These are phyloP conservation scores for Oryza glaberrima DNA, from an alignment of 176 grass and related monocot genomes.

Conservation along the genomic window DNA sequence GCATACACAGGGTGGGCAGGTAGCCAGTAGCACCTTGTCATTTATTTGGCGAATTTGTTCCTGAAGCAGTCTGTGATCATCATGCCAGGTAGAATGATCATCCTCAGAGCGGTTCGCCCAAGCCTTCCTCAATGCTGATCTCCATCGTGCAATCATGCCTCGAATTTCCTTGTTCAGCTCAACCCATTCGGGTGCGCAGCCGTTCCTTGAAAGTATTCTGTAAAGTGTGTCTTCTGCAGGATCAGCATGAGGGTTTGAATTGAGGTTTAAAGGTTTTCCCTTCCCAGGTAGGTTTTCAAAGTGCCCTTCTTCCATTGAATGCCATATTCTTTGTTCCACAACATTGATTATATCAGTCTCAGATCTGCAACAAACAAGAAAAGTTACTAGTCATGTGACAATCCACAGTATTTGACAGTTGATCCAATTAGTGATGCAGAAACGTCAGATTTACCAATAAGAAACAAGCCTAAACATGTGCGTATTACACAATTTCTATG, in stretches of 20 bases:
- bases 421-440: not conserved
- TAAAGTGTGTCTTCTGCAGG: conserved; percentile 91
- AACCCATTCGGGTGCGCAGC: conserved; percentile 79
- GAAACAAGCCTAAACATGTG: not conserved
- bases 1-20: not conserved
- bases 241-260: conserved; percentile 72
- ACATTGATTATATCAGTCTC: conserved; percentile 88
- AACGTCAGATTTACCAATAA: not conserved
- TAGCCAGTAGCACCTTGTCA: conserved; percentile 56
- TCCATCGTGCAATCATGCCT: conserved; percentile 58
- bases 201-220: conserved; percentile 74
- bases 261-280: conserved; percentile 78
- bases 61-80: conserved; percentile 56
- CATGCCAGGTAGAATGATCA: conserved; percentile 46
- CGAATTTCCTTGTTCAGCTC: conserved; percentile 91
- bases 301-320: conserved; percentile 93
- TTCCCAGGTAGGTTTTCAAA: conserved; percentile 91
- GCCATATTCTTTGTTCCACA: conserved; percentile 95
- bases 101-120: conserved; percentile 49
- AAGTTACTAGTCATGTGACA: not conserved
- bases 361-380: conserved; percentile 50
- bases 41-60: conserved; percentile 74
- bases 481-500: not conserved
- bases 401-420: not conserved
- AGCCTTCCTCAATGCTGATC: conserved; percentile 57